A percentile compares a stretch with the other conserved stretches of the same genome.
phyloP scores from a whole-genome alignment of 805 yeast genomes.

The Clavispora fructus region DNA sequence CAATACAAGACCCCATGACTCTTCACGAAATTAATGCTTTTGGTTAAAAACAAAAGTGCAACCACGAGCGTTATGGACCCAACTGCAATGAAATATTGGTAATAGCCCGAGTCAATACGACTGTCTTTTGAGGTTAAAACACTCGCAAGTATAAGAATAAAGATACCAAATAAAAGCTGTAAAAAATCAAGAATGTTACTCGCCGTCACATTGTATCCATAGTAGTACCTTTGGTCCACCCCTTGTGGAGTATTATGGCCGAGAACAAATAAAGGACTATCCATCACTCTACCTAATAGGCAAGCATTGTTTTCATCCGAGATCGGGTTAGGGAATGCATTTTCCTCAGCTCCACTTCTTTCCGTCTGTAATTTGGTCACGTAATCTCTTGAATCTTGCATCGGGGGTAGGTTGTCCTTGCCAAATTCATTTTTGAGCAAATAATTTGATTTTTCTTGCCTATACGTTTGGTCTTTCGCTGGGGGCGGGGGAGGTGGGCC shows the following conservation, averaged over 20 bases:
- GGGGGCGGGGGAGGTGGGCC: neutral
- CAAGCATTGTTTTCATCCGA: neutral
- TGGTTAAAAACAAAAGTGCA: constrained; percentile 30
- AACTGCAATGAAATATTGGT: constrained; percentile 34
- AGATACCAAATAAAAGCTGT: constrained; percentile 25
- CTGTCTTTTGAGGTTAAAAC: constrained; percentile 20
- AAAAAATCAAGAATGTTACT: constrained; percentile 26
- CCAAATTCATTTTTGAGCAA: neutral
- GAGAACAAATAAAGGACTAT: constrained; percentile 3
- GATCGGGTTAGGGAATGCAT: neutral
- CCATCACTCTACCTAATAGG: constrained; percentile 3
- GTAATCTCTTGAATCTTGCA: constrained; percentile 17
- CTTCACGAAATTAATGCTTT: constrained; percentile 34
- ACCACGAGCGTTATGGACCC: constrained; percentile 28
- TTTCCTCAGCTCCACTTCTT: neutral
- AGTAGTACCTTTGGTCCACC: neutral
- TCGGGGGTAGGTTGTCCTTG: constrained; percentile 20
- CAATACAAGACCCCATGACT: constrained; percentile 40
- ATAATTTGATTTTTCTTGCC: neutral
- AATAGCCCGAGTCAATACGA: constrained; percentile 20
- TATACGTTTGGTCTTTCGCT: neutral
- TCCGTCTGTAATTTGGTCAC: neutral
- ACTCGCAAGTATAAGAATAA: constrained; percentile 23
- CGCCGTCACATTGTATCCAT: constrained; percentile 18
- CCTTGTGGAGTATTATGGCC: neutral